Conservation (phyloP, 2,329 filamentous ascomycete genomes). For the Fusarium poae region DNA sequence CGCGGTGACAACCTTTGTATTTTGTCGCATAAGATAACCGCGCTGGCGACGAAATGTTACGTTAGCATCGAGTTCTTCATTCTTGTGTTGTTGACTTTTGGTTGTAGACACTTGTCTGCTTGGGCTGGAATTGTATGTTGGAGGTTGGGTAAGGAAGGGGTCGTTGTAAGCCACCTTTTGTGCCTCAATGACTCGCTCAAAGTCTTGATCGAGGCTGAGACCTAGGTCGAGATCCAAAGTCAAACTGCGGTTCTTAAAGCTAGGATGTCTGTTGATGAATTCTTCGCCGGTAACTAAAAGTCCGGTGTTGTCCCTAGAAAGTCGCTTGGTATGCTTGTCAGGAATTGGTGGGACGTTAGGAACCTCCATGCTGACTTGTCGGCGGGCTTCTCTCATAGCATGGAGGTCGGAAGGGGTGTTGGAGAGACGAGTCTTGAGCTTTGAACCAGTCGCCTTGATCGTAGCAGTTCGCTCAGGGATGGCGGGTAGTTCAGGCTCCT, state of each 20-base stretch:
- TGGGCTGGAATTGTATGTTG: constrained; percentile 42
- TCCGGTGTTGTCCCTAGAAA: constrained; percentile 63
- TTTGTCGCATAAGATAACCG: constrained; percentile 98
- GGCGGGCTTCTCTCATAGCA: constrained; percentile 87
- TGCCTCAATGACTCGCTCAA: constrained; percentile 92
- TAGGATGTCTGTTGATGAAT: constrained; percentile 73
- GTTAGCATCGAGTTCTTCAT: constrained; percentile 69
- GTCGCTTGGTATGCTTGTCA: constrained; percentile 68
- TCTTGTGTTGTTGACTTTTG: constrained; percentile 17
- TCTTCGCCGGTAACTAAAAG: constrained; percentile 55
- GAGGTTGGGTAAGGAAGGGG: constrained; percentile 42
- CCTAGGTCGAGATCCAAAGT: constrained; percentile 85
- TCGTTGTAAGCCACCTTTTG: constrained; percentile 81
- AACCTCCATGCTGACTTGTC: constrained; percentile 84
- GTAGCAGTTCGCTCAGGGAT: constrained; percentile 88
- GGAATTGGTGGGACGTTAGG: constrained; percentile 72
- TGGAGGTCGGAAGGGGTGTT: constrained; percentile 86
- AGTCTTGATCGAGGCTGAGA: constrained; percentile 90
- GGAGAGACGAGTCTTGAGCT: constrained; percentile 89
- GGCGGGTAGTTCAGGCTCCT: constrained; percentile 62
- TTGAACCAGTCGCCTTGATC: constrained; percentile 88
- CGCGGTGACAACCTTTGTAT: constrained; percentile 96
- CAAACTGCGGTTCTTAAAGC: constrained; percentile 85
- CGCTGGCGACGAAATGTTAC: constrained; percentile 78
- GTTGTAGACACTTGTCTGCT: constrained; percentile 62